A percentile compares a stretch with the other conserved stretches of the same genome.
Conservation (phyloP, 2,329 filamentous ascomycete genomes). For the Rutstroemia sp. region DNA sequence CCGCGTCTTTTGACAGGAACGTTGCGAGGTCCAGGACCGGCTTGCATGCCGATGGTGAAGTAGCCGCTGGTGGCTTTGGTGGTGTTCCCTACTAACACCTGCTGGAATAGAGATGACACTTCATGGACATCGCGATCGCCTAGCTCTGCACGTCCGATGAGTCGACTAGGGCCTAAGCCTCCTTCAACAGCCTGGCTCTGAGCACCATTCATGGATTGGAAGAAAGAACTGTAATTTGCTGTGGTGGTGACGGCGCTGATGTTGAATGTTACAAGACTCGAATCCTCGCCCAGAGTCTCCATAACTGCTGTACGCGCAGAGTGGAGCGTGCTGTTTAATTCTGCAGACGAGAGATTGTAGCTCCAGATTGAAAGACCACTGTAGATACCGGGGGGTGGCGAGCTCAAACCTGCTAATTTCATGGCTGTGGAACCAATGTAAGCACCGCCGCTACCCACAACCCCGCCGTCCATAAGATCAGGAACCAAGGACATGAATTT, state of each 20-base stretch:
- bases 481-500: constrained; percentile 18
- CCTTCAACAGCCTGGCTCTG: not conserved
- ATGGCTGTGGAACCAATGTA: not conserved
- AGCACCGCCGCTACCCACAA: not conserved
- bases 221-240: not conserved
- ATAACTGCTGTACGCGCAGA: too few relatives aligned
- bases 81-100: not conserved
- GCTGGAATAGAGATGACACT: not conserved
- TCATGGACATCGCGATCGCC: not conserved
- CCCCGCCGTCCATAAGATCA: constrained; percentile 33
- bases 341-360: too few relatives aligned
- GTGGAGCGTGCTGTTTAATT: too few relatives aligned
- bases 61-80: too few relatives aligned
- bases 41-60: not conserved
- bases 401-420: not conserved
- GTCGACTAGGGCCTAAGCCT: not conserved
- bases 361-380: too few relatives aligned
- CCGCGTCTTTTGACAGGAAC: constrained; percentile 39
- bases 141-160: constrained; percentile 2
- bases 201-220: not conserved
- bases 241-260: too few relatives aligned
- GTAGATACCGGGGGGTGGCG: not conserved
- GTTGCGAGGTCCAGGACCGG: not conserved
- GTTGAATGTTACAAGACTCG: too few relatives aligned
- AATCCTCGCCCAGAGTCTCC: too few relatives aligned